Evolutionary conservation across 2,329 filamentous ascomycete species (phyloP).

Genomic region (Colletotrichum euphorbiae): DNA sequence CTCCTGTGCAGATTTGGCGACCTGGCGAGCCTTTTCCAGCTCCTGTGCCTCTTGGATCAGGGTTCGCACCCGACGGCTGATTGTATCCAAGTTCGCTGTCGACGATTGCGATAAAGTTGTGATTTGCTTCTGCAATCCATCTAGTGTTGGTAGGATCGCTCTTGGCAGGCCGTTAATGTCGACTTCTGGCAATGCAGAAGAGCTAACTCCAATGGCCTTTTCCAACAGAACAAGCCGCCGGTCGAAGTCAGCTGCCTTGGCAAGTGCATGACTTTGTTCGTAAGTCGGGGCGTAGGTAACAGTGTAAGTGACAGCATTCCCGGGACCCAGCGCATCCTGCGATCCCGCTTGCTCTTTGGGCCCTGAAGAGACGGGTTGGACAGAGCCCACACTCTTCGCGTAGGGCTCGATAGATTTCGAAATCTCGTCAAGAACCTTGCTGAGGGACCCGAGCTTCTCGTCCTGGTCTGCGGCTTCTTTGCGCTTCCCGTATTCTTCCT

Average conservation of each 20-base stretch:
- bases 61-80: conserved; percentile 76
- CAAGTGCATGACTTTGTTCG: conserved; percentile 77
- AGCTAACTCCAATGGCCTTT: conserved; percentile 81
- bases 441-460: conserved; percentile 75
- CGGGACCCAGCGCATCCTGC: conserved; percentile 41
- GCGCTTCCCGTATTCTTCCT: conserved; percentile 69
- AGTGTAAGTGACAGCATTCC: conserved; percentile 63
- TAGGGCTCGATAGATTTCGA: conserved; percentile 49
- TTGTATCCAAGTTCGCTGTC: conserved; percentile 77
- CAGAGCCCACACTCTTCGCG: conserved; percentile 36
- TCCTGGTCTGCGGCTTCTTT: conserved; percentile 60
- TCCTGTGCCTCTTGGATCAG: conserved; percentile 79
- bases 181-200: conserved; percentile 72
- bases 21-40: conserved; percentile 72
- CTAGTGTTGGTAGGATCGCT: conserved; percentile 85
- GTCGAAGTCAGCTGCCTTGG: conserved; percentile 90
- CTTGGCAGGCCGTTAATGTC: conserved; percentile 67
- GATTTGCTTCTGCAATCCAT: conserved; percentile 84
- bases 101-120: conserved; percentile 78
- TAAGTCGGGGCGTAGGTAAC: conserved; percentile 73
- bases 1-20: conserved; percentile 72
- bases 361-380: conserved; percentile 1
- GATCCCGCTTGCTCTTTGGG: conserved; percentile 39
- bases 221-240: conserved; percentile 83
- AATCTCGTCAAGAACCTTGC: conserved; percentile 77